Evolutionary conservation across 345 rosid species (phyloP), one percentile per base, ranked within the genome.

Genomic region (Arabidopsis arenosa): DNA sequence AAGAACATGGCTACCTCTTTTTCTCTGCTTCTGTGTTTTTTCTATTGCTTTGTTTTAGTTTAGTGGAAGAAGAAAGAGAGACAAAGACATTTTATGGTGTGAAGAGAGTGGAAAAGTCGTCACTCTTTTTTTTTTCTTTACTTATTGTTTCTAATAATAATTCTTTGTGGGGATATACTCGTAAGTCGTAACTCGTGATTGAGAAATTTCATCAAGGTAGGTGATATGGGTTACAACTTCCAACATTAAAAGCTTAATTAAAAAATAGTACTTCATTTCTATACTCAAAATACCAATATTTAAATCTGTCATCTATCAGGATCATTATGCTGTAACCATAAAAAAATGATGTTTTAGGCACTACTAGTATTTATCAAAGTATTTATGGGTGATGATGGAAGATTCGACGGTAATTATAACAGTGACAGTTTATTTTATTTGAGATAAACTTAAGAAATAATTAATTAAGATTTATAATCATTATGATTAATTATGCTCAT

Each of bases 1-100:
- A 71, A 56, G 76, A 72, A 72, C 81, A 78, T 78, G 73, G 81
- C 73, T 77, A 11, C 62, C 59, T 60, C 56, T 68, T 68, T 61
- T 23, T 52, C 41, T 58, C 58, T 63, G 72, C 65, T 23, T 75
- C 67, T 74, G 33, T 55, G n/a, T 56, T n/a, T 0, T 30, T 28
- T 11, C 44, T 21, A 14, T 54, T 30, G 6, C 4, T 56, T 43
- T 43, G 12, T 5, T 43, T 14, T 36, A 13, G 12, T 7, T 68
- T 3, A 17, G 32, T 18, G 9, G 10, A n/a, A 3, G 51, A 64
- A 73, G 70, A 74, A 48, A 75, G 62, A 55, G 0, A 49, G 53
- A 40, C 36, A 15, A 18, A 49, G 53, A 40, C 23, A 9, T 54
- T 74, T 7, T 66, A 75, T 58, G 68, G 67, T 75, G 79, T 39